These are phyloP conservation scores for Raphidocelis subcapitata DNA, from an alignment of 139 green algal species.

Conservation along the genomic window DNA sequence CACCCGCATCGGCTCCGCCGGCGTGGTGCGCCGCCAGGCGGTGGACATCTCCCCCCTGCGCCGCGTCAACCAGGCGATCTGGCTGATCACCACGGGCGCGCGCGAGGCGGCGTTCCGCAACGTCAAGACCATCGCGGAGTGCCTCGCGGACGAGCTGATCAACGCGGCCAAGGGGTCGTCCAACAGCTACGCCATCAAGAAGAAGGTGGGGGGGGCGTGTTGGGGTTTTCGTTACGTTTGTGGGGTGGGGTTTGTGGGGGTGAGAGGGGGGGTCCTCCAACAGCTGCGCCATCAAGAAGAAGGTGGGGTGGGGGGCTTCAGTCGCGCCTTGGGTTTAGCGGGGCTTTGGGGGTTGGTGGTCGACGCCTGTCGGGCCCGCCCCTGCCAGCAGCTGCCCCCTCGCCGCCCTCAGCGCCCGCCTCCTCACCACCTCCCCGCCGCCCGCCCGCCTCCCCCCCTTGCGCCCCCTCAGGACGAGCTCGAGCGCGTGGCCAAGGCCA, in stretches of 20 bases:
- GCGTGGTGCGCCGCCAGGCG: constrained; percentile 95
- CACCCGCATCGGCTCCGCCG: constrained; percentile 95
- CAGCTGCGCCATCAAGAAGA: constrained; percentile 99
- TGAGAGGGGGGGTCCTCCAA: background rate
- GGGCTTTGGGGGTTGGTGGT: too few relatives aligned
- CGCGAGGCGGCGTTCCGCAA: constrained; percentile 97
- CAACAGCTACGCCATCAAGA: constrained; percentile 99
- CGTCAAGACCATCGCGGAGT: constrained; percentile 99
- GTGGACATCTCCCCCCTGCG: constrained; percentile 99
- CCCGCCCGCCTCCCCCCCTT: too few relatives aligned
- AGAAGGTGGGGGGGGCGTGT: constrained; percentile 68
- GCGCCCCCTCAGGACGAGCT: too few relatives aligned
- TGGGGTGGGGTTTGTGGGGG: background rate
- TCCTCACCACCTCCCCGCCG: constrained; percentile 38
- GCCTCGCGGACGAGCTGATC: constrained; percentile 98
- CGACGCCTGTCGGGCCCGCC: background rate
- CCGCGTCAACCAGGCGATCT: constrained; percentile 97
- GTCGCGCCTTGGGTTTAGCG: background rate
- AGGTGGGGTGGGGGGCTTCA: constrained; percentile 29
- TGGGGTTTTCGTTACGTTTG: background rate
- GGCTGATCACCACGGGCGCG: constrained; percentile 92
- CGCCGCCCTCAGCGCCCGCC: background rate
- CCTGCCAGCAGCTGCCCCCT: background rate
- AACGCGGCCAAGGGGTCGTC: constrained; percentile 99
- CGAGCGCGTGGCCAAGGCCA: constrained; percentile 99